These are phyloP conservation scores for Raphanus raphanistrum DNA, from an alignment of 345 rosid species.

Conservation along the genomic window DNA sequence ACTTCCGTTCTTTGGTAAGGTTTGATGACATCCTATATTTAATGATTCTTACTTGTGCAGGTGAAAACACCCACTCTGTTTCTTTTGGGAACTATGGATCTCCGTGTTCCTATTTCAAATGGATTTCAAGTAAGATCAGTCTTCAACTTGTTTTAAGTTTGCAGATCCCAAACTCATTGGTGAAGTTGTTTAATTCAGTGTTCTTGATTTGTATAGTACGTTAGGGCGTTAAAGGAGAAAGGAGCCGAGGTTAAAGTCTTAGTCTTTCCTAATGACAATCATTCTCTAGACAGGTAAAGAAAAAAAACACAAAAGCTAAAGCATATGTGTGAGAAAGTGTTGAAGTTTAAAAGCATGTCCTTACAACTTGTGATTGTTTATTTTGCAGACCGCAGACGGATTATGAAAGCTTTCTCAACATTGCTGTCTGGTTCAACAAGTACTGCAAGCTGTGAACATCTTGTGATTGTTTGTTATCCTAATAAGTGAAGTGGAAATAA, in stretches of 20 bases:
- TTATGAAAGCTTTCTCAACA: slow-evolving; percentile 79
- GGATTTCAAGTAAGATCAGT: slow-evolving; percentile 72
- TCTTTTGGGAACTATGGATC: slow-evolving; percentile 84
- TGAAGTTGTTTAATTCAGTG: slow-evolving; percentile 6
- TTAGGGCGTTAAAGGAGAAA: slow-evolving; percentile 75
- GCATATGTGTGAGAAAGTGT: background rate
- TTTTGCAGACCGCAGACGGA: slow-evolving; percentile 79
- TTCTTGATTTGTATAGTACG: slow-evolving; percentile 50
- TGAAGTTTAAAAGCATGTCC: background rate
- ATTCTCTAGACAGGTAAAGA: slow-evolving; percentile 65
- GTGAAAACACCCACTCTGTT: slow-evolving; percentile 87
- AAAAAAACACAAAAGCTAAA: background rate
- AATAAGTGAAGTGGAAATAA: background rate
- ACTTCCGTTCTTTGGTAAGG: background rate
- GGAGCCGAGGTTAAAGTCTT: slow-evolving; percentile 73
- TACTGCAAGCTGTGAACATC: slow-evolving; percentile 48
- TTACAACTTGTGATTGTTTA: background rate
- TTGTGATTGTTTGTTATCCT: background rate
- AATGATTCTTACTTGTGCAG: slow-evolving; percentile 42
- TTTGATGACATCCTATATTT: background rate
- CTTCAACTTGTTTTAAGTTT: background rate
- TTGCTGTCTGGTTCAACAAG: slow-evolving; percentile 85
- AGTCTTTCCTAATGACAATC: slow-evolving; percentile 71
- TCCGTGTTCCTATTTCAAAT: slow-evolving; percentile 78
- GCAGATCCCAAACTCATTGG: background rate